A percentile compares a stretch with the other conserved stretches of the same genome.
Conservation (phyloP, 805 yeast species). For the Limtongia smithiae region DNA sequence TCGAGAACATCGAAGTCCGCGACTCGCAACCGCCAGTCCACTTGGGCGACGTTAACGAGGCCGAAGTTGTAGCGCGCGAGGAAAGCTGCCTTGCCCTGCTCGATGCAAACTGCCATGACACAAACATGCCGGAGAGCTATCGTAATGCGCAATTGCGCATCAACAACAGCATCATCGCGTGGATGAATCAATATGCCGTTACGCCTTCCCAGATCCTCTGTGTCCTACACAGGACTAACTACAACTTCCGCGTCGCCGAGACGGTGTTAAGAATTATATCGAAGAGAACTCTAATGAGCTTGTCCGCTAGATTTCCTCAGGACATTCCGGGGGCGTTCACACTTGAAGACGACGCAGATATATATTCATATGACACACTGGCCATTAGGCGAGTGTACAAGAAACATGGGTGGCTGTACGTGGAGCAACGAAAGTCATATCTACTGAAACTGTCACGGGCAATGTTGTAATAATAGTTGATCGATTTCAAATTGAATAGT, state of each 20-base stretch:
- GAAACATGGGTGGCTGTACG: constrained; percentile 9
- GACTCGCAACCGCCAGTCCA: no score
- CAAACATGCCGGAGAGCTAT: background rate
- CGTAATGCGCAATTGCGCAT: background rate
- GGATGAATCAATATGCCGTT: background rate
- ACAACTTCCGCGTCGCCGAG: constrained; percentile 4
- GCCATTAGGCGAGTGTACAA: background rate
- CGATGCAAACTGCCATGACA: background rate
- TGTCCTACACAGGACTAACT: constrained; percentile 8
- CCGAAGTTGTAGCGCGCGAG: no score
- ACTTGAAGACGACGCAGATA: constrained; percentile 6
- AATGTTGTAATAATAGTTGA: background rate
- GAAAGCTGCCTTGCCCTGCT: no score
- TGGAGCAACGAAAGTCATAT: constrained; percentile 1
- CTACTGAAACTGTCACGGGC: background rate
- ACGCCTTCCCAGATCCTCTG: constrained; percentile 1
- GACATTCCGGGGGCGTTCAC: constrained; percentile 15
- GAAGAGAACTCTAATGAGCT: background rate
- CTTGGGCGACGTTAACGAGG: no score
- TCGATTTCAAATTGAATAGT: background rate
- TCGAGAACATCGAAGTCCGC: no score
- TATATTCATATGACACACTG: background rate
- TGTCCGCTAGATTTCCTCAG: background rate
- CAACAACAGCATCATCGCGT: background rate
- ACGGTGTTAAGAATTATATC: background rate